Evolutionary conservation across 1,284 basidiomycete genomes (phyloP), one percentile per base, ranked within the genome.

Genomic region (Inonotus obliquus): DNA sequence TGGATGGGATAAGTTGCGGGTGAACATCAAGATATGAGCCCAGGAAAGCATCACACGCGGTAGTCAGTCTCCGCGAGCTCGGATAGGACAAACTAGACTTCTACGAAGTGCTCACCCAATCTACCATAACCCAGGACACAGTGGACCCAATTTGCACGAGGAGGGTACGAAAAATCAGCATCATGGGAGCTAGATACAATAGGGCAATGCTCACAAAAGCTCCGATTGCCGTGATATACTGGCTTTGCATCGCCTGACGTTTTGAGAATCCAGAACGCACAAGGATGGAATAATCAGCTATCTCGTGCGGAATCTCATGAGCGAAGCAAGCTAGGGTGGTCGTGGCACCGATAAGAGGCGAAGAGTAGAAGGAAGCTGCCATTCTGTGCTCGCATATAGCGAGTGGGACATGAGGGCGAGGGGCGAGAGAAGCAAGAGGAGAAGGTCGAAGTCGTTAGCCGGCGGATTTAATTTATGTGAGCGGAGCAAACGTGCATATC

Each of bases 281-380:
- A 39, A 94, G 78, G 68, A 95, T 94, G 17, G 91, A 93, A 71
- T 94, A 94, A 73, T 95, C 92, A 19, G 92, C 93, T 63, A 95
- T 94, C 78, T 94, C 92, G 69, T 94, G 92, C 17, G 92, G 92
- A 59, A 94, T 94, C 73, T 95, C 92, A 72, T 95, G 92, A 5
- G 91, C 92, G 71, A 95, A 94, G 69, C 92, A 94, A 17, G 93
- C 93, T 52, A 95, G 81, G 11, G 92, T 94, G 1, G 92, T 94
- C 56, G 92, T 94, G 41, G 92, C 92, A 47, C 92, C 92, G 66
- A 95, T 91, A 57, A 92, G 78, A 1, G 92, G 92, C 41, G 89
- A 91, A 21, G 91, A 91, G 72, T 94, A 94, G 77, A 95, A 95
- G 23, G 89, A 92, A 52, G 92, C 92, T 11, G 91, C 89, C 91